phyloP scores from a whole-genome alignment of 345 rosid species.

The Camelina hispida region DNA sequence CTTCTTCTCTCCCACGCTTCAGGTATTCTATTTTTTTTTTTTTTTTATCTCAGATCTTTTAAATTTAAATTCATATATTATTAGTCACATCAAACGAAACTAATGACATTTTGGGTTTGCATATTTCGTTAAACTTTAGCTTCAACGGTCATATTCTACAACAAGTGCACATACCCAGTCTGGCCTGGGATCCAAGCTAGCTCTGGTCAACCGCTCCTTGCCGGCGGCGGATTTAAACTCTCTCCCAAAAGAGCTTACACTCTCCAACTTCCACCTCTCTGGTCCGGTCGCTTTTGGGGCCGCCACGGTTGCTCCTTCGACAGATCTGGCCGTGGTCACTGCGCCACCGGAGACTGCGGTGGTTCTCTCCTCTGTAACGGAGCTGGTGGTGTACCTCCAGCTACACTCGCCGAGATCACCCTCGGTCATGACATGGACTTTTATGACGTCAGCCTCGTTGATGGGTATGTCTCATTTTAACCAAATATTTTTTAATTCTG shows the following conservation, averaged over 20 bases:
- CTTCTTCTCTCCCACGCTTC: slow-evolving; percentile 42
- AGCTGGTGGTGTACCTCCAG: slow-evolving; percentile 56
- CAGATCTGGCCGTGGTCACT: slow-evolving; percentile 44
- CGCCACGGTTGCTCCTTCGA: slow-evolving; percentile 52
- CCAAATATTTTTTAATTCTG: neutral
- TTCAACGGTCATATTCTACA: slow-evolving; percentile 46
- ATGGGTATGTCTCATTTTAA: slow-evolving; percentile 41
- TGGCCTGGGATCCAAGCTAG: slow-evolving; percentile 56
- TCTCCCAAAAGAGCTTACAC: slow-evolving; percentile 38
- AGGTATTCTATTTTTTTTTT: slow-evolving; percentile 21
- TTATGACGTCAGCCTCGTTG: slow-evolving; percentile 59
- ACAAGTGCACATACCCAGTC: slow-evolving; percentile 51
- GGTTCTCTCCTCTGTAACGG: slow-evolving; percentile 47
- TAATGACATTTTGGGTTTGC: too few relatives aligned
- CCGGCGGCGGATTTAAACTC: slow-evolving; percentile 49
- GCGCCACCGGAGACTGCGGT: slow-evolving; percentile 55
- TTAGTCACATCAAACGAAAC: slow-evolving; percentile 1
- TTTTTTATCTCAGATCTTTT: neutral
- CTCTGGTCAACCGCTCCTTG: slow-evolving; percentile 44
- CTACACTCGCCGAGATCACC: slow-evolving; percentile 57
- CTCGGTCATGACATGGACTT: slow-evolving; percentile 49
- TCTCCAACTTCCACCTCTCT: slow-evolving; percentile 44
- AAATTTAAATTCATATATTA: neutral
- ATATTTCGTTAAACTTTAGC: neutral
- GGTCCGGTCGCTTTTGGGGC: slow-evolving; percentile 64